phyloP scores from a whole-genome alignment of 129 eudicot genomes.

The Centaurea solstitialis region DNA sequence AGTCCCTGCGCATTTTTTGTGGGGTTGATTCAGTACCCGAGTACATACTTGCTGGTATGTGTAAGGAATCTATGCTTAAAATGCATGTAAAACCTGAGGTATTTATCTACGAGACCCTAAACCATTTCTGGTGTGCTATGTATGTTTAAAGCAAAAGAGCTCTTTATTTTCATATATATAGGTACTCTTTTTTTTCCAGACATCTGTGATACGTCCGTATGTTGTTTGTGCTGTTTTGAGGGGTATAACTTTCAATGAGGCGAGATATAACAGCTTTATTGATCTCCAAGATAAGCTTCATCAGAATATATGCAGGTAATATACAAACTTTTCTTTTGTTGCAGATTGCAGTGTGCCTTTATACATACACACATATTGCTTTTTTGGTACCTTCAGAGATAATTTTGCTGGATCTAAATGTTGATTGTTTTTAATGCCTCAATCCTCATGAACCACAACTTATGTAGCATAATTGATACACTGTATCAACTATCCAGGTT shows the following conservation, averaged over 20 bases:
- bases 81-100: conserved; percentile 94
- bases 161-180: conserved; percentile 11
- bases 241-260: conserved; percentile 82
- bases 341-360: not conserved
- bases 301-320: conserved; percentile 93
- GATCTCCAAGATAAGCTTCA: conserved; percentile 98
- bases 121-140: not conserved
- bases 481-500: not conserved
- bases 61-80: conserved; percentile 67
- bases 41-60: conserved; percentile 46
- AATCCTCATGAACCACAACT: not conserved
- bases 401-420: not conserved
- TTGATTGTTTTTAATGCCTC: not conserved
- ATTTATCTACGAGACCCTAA: conserved; percentile 6
- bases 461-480: not conserved
- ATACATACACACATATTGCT: not conserved
- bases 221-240: conserved; percentile 97
- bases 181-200: conserved; percentile 41
- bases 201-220: conserved; percentile 68
- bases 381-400: not conserved
- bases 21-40: conserved; percentile 73
- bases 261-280: conserved; percentile 91
- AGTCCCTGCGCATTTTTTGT: conserved; percentile 70
- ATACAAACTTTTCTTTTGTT: not conserved
- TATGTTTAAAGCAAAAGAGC: not conserved